phyloP scores from a whole-genome alignment of 2,329 filamentous ascomycete genomes.

The Fusarium domesticum region DNA sequence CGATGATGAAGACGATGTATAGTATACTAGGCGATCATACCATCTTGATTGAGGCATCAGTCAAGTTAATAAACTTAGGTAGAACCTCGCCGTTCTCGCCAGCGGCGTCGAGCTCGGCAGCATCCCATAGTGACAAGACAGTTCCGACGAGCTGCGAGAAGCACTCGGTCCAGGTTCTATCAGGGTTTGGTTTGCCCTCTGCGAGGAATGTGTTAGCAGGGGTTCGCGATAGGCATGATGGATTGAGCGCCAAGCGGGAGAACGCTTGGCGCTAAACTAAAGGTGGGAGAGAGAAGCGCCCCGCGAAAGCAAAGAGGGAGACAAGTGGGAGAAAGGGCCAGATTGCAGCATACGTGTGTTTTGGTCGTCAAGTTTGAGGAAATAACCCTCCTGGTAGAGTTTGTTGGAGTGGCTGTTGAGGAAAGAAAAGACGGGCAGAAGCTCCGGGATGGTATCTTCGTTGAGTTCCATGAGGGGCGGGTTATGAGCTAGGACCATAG shows the following conservation, averaged over 20 bases:
- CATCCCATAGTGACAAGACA: slow-evolving; percentile 93
- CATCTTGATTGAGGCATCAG: slow-evolving; percentile 98
- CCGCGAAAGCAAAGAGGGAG: background rate
- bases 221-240: slow-evolving; percentile 3
- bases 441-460: slow-evolving; percentile 83
- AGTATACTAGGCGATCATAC: slow-evolving; percentile 45
- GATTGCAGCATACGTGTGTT: slow-evolving; percentile 67
- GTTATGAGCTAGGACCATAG: slow-evolving; percentile 82
- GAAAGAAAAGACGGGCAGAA: slow-evolving; percentile 90
- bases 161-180: slow-evolving; percentile 92
- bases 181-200: slow-evolving; percentile 84
- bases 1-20: background rate
- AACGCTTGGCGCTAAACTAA: slow-evolving; percentile 11
- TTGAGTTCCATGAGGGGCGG: slow-evolving; percentile 82
- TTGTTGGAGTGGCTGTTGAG: slow-evolving; percentile 96
- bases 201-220: slow-evolving; percentile 20
- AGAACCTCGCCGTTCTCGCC: slow-evolving; percentile 81
- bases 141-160: slow-evolving; percentile 96
- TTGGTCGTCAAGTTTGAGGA: slow-evolving; percentile 92
- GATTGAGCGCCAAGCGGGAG: slow-evolving; percentile 4
- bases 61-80: slow-evolving; percentile 92
- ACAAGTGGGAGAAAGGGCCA: slow-evolving; percentile 25
- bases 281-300: slow-evolving; percentile 3
- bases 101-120: slow-evolving; percentile 82
- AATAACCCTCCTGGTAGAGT: slow-evolving; percentile 96